Base-by-base conservation (phyloP, 83 land plant genomes). In the Diphasiastrum complanatum region DNA sequence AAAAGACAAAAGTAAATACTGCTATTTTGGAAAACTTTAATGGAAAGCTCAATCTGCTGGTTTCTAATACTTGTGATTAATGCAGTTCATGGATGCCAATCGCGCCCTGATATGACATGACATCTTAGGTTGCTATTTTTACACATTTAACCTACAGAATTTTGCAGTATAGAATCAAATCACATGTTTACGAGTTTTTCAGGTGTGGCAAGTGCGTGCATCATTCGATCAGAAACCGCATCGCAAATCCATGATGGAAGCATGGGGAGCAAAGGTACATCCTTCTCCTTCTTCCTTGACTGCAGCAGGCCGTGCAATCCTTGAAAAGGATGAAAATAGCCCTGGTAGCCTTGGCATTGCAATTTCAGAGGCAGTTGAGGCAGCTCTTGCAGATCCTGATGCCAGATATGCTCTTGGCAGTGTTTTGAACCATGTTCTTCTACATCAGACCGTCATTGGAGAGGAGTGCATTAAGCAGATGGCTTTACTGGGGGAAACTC, bases 131-230 rank as follows among this genome's bases (percentile, higher is more conserved):
- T n/a, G n/a, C n/a, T n/a, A n/a, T n/a, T n/a, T n/a, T n/a, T n/a
- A n/a, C n/a, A n/a, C n/a, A n/a, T n/a, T n/a, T n/a, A n/a, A n/a
- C n/a, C n/a, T n/a, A n/a, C n/a, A n/a, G n/a, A n/a, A n/a, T n/a
- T n/a, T n/a, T n/a, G n/a, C n/a, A n/a, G n/a, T n/a, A n/a, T n/a
- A n/a, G n/a, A n/a, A n/a, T n/a, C n/a, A n/a, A n/a, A n/a, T n/a
- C n/a, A n/a, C n/a, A n/a, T 12, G 51, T 55, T 46, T 41, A 46
- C 27, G 8, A 40, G 8, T 71, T 36, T 56, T 25, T 4, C n/a
- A 91, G 97, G 97, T 91, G 16, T 91, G 97, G 97, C 97, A 91
- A 74, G 97, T 91, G 29, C 86, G 97, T 45, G 97, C 95, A 4
- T 91, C 95, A 3, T 91, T 82, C 69, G 97, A 91, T 66, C 85